Percentiles rank a stretch among this genome's conserved stretches.
Evolutionary conservation across 106 monocot genomes (phyloP).

Genomic region (Alisma plantagoaquatica): DNA sequence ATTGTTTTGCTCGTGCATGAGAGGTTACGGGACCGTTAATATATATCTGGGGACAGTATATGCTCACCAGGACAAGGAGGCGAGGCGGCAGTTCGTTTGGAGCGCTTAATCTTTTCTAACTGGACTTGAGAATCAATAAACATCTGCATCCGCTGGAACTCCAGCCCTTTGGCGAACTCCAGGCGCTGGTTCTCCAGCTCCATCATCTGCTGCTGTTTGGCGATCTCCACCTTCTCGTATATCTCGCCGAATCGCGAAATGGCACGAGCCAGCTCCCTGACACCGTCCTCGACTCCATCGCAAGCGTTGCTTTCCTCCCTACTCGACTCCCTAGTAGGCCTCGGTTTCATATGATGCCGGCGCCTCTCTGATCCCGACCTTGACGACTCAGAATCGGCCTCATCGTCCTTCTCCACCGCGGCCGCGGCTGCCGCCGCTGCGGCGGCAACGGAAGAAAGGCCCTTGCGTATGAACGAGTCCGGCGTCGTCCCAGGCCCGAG

Average conservation of each 20-base stretch:
- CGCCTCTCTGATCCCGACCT: no score
- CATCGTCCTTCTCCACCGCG: constrained; percentile 1
- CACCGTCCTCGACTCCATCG: constrained; percentile 4
- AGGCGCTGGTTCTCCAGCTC: constrained; percentile 76
- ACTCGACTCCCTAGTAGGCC: no score
- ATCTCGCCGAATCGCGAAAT: constrained; percentile 58
- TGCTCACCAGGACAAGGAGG: no score
- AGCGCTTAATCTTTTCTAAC: constrained; percentile 40
- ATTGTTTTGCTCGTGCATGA: no score
- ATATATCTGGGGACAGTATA: no score
- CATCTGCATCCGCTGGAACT: constrained; percentile 71
- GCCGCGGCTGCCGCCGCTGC: constrained; percentile 19
- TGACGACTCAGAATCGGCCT: not conserved
- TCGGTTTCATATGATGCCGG: no score
- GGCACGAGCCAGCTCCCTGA: constrained; percentile 37
- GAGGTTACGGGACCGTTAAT: no score
- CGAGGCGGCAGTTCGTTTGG: no score
- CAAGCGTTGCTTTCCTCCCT: not conserved
- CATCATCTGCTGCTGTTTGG: constrained; percentile 47
- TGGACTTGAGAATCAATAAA: no score
- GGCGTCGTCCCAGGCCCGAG: no score
- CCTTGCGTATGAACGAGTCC: no score
- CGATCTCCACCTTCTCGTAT: constrained; percentile 66
- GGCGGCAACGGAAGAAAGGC: constrained; percentile 38
- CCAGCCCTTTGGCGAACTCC: constrained; percentile 52